Evolutionary conservation across 352 stramenopile species (phyloP).

Genomic region (Discostella stelligera): DNA sequence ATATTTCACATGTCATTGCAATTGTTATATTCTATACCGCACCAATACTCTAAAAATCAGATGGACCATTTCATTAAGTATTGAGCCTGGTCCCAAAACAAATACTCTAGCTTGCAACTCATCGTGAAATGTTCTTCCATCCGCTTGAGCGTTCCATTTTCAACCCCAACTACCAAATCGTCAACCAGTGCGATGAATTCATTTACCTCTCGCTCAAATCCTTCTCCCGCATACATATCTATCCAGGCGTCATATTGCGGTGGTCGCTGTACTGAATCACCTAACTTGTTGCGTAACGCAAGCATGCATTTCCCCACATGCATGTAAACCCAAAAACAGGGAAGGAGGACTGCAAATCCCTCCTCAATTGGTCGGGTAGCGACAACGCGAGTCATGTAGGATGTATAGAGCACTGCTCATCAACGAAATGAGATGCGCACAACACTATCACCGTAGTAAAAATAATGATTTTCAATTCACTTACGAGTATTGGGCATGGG

Average conservation of each 20-base stretch:
- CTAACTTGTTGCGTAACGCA: constrained; percentile 62
- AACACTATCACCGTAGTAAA: neutral
- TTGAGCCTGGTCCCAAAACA: constrained; percentile 80
- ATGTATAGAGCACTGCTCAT: constrained; percentile 70
- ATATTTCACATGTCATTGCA: neutral
- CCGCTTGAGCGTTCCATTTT: constrained; percentile 44
- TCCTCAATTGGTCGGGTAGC: constrained; percentile 57
- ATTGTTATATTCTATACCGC: no score
- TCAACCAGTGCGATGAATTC: constrained; percentile 77
- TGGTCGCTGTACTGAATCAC: constrained; percentile 44
- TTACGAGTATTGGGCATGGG: constrained; percentile 65
- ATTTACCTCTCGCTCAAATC: constrained; percentile 70
- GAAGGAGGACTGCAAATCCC: constrained; percentile 67
- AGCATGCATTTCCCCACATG: constrained; percentile 79
- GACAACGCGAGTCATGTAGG: constrained; percentile 72
- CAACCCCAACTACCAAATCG: constrained; percentile 20
- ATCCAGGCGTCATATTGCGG: constrained; percentile 80
- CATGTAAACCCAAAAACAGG: constrained; percentile 81
- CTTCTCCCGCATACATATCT: constrained; percentile 78
- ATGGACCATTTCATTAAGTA: constrained; percentile 58
- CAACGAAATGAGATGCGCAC: neutral
- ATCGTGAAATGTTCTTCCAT: constrained; percentile 79
- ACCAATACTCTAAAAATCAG: constrained; percentile 22
- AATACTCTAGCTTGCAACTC: constrained; percentile 78
- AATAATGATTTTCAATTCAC: neutral